Conservation (phyloP, 1,139 yeast species). For the Candida frijolesensis region DNA sequence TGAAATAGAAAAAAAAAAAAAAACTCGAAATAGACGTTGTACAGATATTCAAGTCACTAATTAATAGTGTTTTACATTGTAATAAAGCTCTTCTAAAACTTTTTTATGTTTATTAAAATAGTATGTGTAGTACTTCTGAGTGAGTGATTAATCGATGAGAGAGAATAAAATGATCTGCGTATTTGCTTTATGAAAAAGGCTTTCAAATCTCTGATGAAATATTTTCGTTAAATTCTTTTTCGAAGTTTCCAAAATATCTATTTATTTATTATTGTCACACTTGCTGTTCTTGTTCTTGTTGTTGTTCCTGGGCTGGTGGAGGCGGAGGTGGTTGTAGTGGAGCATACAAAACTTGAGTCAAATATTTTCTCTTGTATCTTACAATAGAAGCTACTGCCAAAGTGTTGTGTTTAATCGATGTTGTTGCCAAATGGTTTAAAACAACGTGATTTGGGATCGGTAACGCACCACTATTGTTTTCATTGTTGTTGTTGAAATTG, state of each 20-base stretch:
- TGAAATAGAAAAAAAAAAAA: neutral
- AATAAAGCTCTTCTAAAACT: no score
- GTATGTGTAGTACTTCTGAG: no score
- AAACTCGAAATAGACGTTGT: slow-evolving; percentile 2
- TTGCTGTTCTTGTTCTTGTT: slow-evolving; percentile 1
- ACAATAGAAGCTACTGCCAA: slow-evolving; percentile 53
- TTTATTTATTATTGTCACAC: slow-evolving; percentile 3
- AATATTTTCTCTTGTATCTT: slow-evolving; percentile 49
- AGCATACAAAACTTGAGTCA: slow-evolving; percentile 52
- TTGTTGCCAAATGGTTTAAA: slow-evolving; percentile 48
- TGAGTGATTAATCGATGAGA: no score
- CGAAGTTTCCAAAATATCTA: neutral
- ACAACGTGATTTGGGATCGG: slow-evolving; percentile 54
- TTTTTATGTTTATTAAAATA: no score
- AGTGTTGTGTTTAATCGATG: slow-evolving; percentile 50
- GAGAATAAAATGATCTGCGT: no score
- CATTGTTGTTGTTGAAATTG: slow-evolving; percentile 49
- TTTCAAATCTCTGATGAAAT: neutral
- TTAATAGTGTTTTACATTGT: neutral
- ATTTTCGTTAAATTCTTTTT: neutral
- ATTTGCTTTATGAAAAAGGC: neutral
- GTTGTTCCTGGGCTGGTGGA: neutral
- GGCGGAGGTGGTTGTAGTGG: slow-evolving; percentile 38
- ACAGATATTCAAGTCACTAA: neutral
- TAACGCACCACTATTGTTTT: slow-evolving; percentile 51